Evolutionary conservation across 495 filamentous ascomycete genomes (phyloP).

Genomic region (Penicillium samsonianum): DNA sequence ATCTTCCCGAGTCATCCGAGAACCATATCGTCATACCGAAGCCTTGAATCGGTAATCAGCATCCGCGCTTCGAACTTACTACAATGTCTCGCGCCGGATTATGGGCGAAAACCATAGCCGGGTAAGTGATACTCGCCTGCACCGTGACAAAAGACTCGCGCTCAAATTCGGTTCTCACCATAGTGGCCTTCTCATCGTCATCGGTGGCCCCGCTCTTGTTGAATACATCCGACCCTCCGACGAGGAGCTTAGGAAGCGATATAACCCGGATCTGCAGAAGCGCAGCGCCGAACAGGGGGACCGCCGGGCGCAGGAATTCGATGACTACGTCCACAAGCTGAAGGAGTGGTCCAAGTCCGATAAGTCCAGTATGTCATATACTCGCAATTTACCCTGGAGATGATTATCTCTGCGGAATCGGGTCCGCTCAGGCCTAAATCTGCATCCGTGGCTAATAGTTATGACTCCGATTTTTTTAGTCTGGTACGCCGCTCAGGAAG

Average conservation of each 20-base stretch:
- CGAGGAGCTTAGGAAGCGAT: conserved; percentile 88
- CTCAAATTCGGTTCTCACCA: conserved; percentile 16
- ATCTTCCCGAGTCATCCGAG: conserved; percentile 2
- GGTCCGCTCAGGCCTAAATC: background rate
- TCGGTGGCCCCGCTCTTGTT: conserved; percentile 87
- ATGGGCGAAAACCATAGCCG: conserved; percentile 56
- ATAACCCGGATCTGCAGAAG: conserved; percentile 91
- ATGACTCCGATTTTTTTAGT: conserved; percentile 50
- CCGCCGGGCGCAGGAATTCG: conserved; percentile 77
- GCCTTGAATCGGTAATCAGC: background rate
- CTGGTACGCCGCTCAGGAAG: conserved; percentile 72
- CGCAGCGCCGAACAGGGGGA: conserved; percentile 73
- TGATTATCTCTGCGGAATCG: background rate
- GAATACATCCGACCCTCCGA: conserved; percentile 79
- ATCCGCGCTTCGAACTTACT: conserved; percentile 7
- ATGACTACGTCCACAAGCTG: conserved; percentile 78
- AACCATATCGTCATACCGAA: background rate
- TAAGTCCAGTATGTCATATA: conserved; percentile 66
- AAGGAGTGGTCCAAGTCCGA: conserved; percentile 89
- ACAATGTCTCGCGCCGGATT: conserved; percentile 53
- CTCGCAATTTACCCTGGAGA: background rate
- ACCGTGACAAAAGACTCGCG: background rate
- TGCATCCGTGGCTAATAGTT: conserved; percentile 6
- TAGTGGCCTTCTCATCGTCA: conserved; percentile 66
- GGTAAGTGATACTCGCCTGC: conserved; percentile 39